Evolutionary conservation across 1,139 yeast species (phyloP), one percentile per base, ranked within the genome.

Genomic region (Yamadazyma buinensis): DNA sequence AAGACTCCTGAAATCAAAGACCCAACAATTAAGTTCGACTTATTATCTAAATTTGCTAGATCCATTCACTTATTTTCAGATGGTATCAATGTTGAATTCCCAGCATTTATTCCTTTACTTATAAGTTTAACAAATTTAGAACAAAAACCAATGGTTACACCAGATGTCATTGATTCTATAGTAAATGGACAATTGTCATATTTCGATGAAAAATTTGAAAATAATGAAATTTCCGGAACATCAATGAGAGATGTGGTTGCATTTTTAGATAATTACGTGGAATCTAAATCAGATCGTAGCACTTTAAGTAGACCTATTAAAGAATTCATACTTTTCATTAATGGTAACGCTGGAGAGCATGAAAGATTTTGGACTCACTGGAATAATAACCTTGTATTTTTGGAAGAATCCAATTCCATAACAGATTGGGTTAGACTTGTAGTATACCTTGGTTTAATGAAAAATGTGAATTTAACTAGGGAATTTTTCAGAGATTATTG

Each of bases 311-410:
- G 33, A 21, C 36, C 46, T 9, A 32, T 44, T 5, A 51, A 56
- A 29, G 74, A 68, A 39, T 48, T 64, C 15, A 48, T 62, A 12
- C 54, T 68, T 30, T 55, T 57, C 38, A 57, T 66, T 2, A 65
- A 59, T 37, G 75, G 74, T 1, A 66, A 64, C 39, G 55, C 67
- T 12, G 60, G 61, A 3, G 49, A 60, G 23, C 67, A 73, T 73
- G 39, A 41, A 2, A 46, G 49, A 28, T 69, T 68, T 47, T 69
- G 75, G 75, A 42, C 43, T n/a, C 55, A 61, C 32, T 67, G 73
- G 73, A 56, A 63, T 17, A 38, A 43, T 1, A 49, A 17, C 38
- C 43, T 42, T 45, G 51, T 20, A 36, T 51, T 26, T 34, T 45
- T 39, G 35, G 35, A 29, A 5, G 38, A 29, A 20, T 36, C 15